Evolutionary conservation across 2,329 filamentous ascomycete genomes (phyloP), one percentile per base, ranked within the genome.

Genomic region (Cadophora malorum): DNA sequence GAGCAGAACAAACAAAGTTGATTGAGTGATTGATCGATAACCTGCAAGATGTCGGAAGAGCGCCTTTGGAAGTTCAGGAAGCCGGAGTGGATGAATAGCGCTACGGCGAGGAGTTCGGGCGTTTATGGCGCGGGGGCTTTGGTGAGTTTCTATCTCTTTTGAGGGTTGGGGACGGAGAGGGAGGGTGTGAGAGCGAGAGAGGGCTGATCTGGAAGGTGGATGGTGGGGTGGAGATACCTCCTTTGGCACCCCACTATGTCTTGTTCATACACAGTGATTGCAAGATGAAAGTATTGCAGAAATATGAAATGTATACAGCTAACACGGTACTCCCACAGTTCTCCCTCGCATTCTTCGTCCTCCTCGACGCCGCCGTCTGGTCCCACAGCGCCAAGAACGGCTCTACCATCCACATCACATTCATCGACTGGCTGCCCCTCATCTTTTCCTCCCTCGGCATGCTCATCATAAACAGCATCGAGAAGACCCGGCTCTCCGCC

Each of bases 381-480:
- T 90, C 88, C 73, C 86, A 88, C 75, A 87, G 85, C 14, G 65
- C 81, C 69, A 81, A 80, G 71, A 91, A 91, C 81, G 84, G 82
- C 68, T 88, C 86, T 65, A 80, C 84, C 45, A 80, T 86, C 67
- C 88, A 91, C 80, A 83, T 91, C 75, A 87, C 82, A 72, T 91
- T 90, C 75, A 83, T 90, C 79, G 88, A 91, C 84, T 91, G 88
- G 88, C 85, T 90, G 71, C 88, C 88, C 63, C 83, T 91, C 72
- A 85, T 90, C 78, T 90, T 90, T 81, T 87, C 85, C 72, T 84
- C 85, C 70, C 82, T 90, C 70, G 88, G 89, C 71, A 90, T 91
- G 87, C 83, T 91, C 67, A 90, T 90, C 78, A 90, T 90, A 82
- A 90, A 91, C 83, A 87, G 84, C 73, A 88, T 90, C 71, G 88